These are phyloP conservation scores for Epichloe glyceriae DNA, from an alignment of 2,329 filamentous ascomycete genomes.

Conservation along the genomic window DNA sequence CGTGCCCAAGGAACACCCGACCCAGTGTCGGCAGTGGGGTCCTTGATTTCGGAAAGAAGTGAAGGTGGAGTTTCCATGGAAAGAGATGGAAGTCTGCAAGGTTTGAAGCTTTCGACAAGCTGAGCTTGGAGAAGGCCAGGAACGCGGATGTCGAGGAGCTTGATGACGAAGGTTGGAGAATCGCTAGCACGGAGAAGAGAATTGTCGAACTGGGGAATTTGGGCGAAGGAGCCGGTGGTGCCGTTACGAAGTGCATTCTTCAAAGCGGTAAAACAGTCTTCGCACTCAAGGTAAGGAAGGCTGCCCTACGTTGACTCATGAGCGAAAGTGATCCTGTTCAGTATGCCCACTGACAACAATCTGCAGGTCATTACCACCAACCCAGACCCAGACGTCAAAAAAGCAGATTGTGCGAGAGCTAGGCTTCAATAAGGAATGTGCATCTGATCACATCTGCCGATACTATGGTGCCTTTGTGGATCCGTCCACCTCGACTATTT, in stretches of 20 bases:
- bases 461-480: slow-evolving; percentile 98
- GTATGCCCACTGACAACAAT: slow-evolving; percentile 9
- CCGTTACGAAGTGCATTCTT: slow-evolving; percentile 80
- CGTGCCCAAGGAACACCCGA: slow-evolving; percentile 61
- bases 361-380: slow-evolving; percentile 90
- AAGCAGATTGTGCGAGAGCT: slow-evolving; percentile 96
- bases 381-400: slow-evolving; percentile 90
- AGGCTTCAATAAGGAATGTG: slow-evolving; percentile 95
- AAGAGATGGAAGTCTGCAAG: slow-evolving; percentile 66
- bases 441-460: slow-evolving; percentile 87
- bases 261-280: slow-evolving; percentile 91
- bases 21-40: slow-evolving; percentile 77
- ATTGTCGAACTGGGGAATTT: slow-evolving; percentile 81
- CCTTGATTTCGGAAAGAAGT: slow-evolving; percentile 68
- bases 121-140: slow-evolving; percentile 69
- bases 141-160: slow-evolving; percentile 86
- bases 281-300: slow-evolving; percentile 65
- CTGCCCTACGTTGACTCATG: not conserved
- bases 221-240: slow-evolving; percentile 89
- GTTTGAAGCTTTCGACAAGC: slow-evolving; percentile 65
- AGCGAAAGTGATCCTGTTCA: not conserved
- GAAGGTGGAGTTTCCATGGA: slow-evolving; percentile 69
- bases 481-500: slow-evolving; percentile 89
- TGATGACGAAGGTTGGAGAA: slow-evolving; percentile 89
- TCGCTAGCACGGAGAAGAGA: slow-evolving; percentile 76